A percentile compares a stretch with the other conserved stretches of the same genome.
Evolutionary conservation across 495 filamentous ascomycete species (phyloP).

Genomic region (Neurospora sp.): DNA sequence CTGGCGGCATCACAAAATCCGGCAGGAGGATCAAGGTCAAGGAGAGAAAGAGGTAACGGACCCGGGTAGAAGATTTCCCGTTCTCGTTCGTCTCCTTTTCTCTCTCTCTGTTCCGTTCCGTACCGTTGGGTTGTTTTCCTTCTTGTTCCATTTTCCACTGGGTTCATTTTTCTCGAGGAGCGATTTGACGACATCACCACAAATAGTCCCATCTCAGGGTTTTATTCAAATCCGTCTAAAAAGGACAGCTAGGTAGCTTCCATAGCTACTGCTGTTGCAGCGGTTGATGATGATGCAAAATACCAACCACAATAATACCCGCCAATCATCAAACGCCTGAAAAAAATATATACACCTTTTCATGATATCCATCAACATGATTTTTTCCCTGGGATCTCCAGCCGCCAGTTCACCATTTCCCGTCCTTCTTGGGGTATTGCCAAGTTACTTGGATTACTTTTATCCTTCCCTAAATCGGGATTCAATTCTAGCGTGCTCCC

Average conservation of each 20-base stretch:
- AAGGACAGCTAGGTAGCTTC: not conserved
- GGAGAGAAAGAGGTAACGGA: conserved; percentile 63
- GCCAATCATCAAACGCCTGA: not conserved
- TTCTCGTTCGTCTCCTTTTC: not conserved
- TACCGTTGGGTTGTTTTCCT: not conserved
- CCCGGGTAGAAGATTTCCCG: not conserved
- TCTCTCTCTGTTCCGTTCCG: not conserved
- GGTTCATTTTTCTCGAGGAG: conserved; percentile 3
- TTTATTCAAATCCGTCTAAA: not conserved
- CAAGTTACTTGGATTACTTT: not conserved
- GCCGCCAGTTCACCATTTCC: not conserved
- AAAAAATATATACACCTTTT: conserved; percentile 8
- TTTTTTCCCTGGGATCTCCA: not conserved
- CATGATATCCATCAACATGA: not conserved
- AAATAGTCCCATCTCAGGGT: conserved; percentile 3
- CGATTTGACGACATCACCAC: not conserved
- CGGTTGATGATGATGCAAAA: not conserved
- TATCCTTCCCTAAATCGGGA: not conserved
- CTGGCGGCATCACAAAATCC: conserved; percentile 69
- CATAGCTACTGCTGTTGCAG: not conserved
- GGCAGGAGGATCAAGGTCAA: conserved; percentile 76
- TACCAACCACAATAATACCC: conserved; percentile 1
- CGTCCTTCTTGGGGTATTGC: not conserved
- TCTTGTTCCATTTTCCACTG: conserved; percentile 4
- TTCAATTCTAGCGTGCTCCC: not conserved